Percentiles rank a stretch among this genome's conserved stretches.
phyloP scores from a whole-genome alignment of 2,329 filamentous ascomycete genomes.

The Phaeosphaeriaceae sp. region DNA sequence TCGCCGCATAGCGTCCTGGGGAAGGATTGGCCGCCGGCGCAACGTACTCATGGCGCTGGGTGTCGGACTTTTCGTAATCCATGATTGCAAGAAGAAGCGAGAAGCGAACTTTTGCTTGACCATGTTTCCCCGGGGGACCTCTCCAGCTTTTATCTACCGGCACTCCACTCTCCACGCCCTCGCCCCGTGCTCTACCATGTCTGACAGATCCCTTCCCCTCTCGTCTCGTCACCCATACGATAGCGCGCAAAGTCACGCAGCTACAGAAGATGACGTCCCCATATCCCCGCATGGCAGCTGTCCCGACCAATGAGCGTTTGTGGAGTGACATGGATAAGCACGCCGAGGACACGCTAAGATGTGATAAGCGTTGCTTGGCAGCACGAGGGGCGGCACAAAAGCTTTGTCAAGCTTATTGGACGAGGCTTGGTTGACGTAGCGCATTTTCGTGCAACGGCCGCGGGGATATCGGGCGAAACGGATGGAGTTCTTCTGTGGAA shows the following conservation, averaged over 20 bases:
- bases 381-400: slow-evolving; percentile 10
- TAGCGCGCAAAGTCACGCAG: neutral
- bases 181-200: neutral
- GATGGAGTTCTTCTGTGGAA: neutral
- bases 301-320: neutral
- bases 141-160: neutral
- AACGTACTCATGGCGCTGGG: slow-evolving; percentile 24
- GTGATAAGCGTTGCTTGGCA: slow-evolving; percentile 24
- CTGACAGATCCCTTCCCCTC: neutral
- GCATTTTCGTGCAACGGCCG: neutral
- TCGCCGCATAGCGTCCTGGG: slow-evolving; percentile 58
- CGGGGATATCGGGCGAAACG: neutral
- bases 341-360: slow-evolving; percentile 5
- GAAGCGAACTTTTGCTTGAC: neutral
- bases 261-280: neutral
- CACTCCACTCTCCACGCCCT: neutral
- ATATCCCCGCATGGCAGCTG: neutral
- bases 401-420: slow-evolving; percentile 19
- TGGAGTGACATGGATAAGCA: neutral
- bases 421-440: slow-evolving; percentile 20
- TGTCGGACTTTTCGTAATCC: slow-evolving; percentile 26
- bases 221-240: neutral
- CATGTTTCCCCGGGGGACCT: neutral
- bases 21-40: slow-evolving; percentile 22
- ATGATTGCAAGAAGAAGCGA: slow-evolving; percentile 16